phyloP scores from a whole-genome alignment of 768 basidiomycete genomes.

The Boletus reticulatus region DNA sequence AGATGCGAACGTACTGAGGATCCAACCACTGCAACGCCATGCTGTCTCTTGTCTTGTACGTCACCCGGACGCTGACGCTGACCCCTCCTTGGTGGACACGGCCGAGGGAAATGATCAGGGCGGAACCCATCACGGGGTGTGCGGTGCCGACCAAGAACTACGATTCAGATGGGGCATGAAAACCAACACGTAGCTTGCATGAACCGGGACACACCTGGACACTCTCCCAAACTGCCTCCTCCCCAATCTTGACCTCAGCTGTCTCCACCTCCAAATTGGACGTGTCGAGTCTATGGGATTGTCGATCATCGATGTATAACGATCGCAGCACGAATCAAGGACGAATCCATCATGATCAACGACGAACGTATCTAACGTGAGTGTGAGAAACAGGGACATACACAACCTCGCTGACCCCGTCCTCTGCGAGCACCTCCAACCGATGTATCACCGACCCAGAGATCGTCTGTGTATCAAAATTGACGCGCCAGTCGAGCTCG shows the following conservation, averaged over 20 bases:
- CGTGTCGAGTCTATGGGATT: conserved; percentile 63
- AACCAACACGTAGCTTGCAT: conserved; percentile 31
- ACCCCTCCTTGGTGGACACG: conserved; percentile 31
- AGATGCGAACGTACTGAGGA: conserved; percentile 51
- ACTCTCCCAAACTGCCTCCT: conserved; percentile 32
- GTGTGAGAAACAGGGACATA: conserved; percentile 22
- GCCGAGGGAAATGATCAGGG: conserved; percentile 59
- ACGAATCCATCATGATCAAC: too few species aligned
- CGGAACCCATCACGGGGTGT: conserved; percentile 74
- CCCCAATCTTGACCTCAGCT: not conserved
- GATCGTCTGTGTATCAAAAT: conserved; percentile 63
- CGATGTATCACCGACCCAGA: conserved; percentile 64
- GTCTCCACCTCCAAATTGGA: conserved; percentile 57
- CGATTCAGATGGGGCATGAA: too few species aligned
- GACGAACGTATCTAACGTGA: too few species aligned
- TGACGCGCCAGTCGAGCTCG: conserved; percentile 73
- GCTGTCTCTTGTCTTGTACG: conserved; percentile 71
- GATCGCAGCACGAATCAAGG: not conserved
- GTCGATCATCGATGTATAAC: not conserved
- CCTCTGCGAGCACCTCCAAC: conserved; percentile 43
- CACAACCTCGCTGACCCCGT: conserved; percentile 59
- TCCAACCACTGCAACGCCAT: conserved; percentile 87
- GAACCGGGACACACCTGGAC: conserved; percentile 20
- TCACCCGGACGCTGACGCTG: conserved; percentile 50
- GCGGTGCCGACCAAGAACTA: conserved; percentile 56